Evolutionary conservation across 176 grass and related monocot genomes (phyloP), one percentile per base, ranked within the genome.

Genomic region (Eleusine coracana): DNA sequence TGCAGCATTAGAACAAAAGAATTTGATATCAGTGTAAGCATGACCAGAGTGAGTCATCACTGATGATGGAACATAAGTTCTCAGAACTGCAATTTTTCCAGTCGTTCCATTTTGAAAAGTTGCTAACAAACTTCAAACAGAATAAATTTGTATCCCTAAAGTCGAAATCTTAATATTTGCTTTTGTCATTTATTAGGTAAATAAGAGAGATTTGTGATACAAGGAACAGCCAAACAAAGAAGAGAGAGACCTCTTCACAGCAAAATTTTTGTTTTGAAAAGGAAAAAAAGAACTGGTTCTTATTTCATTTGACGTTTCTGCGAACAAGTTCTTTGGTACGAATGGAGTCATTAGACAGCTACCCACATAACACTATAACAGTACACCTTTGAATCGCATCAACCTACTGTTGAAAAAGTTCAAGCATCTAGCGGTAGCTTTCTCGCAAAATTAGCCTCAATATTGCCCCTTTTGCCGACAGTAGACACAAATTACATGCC

Each of bases 61-160:
- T 44, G 39, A 72, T 20, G 40, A 10, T 41, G 34, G 2, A 55
- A 55, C 3, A 72, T 28, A 64, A 44, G 31, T 11, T 55, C 39
- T 13, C 69, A 58, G 18, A 66, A 56, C 20, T 55, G 37, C 8
- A 29, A 73, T 31, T 55, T 36, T 68, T 55, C 68, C 45, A 6
- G 25, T 20, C 28, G 0, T 76, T 76, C 34, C 21, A 52, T 16
- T 55, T 79, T 73, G 5, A 10, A 49, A 51, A 76, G 3, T 48
- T 82, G 42, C 21, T 80, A 50, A 44, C 44, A 79, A 79, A 54
- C 60, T 69, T 48, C 27, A 58, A 67, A 80, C 8, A 11, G 13
- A 66, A 5, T 58, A 34, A 23, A 74, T 45, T 45, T 66, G 48
- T 3, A 18, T 21, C 48, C 31, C 13, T 52, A 20, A 7, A 5